Evolutionary conservation across 257 asterid species (phyloP), one percentile per base, ranked within the genome.

Genomic region (Dorcoceras hygrometricum): DNA sequence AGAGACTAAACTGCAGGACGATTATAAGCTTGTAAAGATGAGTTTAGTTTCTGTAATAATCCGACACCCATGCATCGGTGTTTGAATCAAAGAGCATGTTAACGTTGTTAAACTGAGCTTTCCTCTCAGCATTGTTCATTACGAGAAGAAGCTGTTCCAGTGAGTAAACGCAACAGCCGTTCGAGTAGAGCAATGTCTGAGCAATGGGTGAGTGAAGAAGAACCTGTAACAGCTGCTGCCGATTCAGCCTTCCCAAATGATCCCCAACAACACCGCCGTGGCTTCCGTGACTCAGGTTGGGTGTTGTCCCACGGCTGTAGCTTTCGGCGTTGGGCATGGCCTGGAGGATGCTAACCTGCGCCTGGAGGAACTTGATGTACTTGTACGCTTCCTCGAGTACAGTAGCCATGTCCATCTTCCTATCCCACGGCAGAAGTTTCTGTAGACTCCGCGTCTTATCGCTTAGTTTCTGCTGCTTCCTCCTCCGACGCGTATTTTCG

Each of bases 381-480:
- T 83, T 88, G 82, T 77, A 80, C 63, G 93, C 81, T 85, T 89
- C 91, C 71, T 84, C 96, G 36, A 88, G 80, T 76, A 84, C 82
- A 6, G 86, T 84, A 71, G 87, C 88, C 73, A 67, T 84, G 78
- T 88, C 93, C 95, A 84, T 84, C 32, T 78, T 83, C 69, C 28
- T 68, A 20, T 78, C 87, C 82, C 80, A 70, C 9, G 97, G 96
- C 57, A 88, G 74, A 56, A 86, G 78, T 75, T 78, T 80, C 76
- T 84, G 83, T 18, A 90, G 32, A 11, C 77, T 20, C 36, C 82
- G 64, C 5, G 81, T 78, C 70, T 82, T 88, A 14, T 90, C 95
- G 78, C 90, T 75, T 20, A 83, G 53, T 75, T 28, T 83, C 71
- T 75, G 70, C 53, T 80, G 76, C 67, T 65, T 63, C 57, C 66